Evolutionary conservation across 2,329 filamentous ascomycete genomes (phyloP).

Genomic region (Mollisia scopiformis): DNA sequence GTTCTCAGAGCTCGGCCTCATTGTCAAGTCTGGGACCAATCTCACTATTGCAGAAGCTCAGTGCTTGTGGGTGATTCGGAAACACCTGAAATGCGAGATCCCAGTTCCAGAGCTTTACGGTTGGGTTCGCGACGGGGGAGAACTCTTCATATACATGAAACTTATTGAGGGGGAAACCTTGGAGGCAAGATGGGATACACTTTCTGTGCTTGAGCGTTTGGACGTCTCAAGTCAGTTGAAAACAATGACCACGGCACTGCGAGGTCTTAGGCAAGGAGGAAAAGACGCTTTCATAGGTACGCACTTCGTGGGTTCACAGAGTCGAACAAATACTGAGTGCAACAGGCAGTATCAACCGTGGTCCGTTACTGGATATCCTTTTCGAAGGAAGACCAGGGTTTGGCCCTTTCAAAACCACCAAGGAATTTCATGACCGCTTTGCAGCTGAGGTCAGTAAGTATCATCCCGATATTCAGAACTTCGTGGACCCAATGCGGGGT

Average conservation of each 20-base stretch:
- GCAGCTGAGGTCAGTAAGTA: slow-evolving; percentile 8
- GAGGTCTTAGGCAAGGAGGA: slow-evolving; percentile 9
- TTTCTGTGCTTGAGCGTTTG: slow-evolving; percentile 12
- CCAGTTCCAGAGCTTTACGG: slow-evolving; percentile 12
- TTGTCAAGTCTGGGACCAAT: slow-evolving; percentile 9
- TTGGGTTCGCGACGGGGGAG: slow-evolving; percentile 4
- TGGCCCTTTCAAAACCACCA: slow-evolving; percentile 10
- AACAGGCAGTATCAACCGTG: slow-evolving; percentile 7
- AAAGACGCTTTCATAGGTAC: slow-evolving; percentile 12
- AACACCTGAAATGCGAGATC: slow-evolving; percentile 9
- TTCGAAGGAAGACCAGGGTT: slow-evolving; percentile 11
- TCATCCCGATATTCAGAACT: slow-evolving; percentile 10
- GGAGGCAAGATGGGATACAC: slow-evolving; percentile 11
- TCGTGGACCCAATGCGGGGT: slow-evolving; percentile 9
- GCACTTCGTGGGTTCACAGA: slow-evolving; percentile 6
- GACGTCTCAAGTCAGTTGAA: slow-evolving; percentile 12
- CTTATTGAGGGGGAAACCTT: slow-evolving; percentile 15
- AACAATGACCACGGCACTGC: slow-evolving; percentile 9
- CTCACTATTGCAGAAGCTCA: slow-evolving; percentile 12
- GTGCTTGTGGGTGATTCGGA: slow-evolving; percentile 9
- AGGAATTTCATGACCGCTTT: slow-evolving; percentile 11
- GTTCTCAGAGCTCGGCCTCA: slow-evolving; percentile 10
- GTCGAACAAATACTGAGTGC: slow-evolving; percentile 5
- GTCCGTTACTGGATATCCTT: slow-evolving; percentile 8
- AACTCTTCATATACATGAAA: slow-evolving; percentile 13